Evolutionary conservation across 768 basidiomycete species (phyloP).

Genomic region (Pseudohyphozyma bogoriensis): DNA sequence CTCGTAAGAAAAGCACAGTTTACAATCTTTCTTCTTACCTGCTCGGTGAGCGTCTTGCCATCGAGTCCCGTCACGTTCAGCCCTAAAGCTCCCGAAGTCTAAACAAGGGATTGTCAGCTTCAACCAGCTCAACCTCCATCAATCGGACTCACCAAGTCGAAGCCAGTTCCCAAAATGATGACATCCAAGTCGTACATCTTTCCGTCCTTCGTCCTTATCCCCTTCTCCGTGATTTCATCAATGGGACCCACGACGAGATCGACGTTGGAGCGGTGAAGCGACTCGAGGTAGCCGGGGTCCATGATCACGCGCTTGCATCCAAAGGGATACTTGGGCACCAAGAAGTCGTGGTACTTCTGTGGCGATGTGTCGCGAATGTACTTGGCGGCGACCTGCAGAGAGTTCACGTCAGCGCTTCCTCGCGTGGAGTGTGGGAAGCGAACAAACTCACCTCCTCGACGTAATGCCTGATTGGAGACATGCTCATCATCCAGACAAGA

Average conservation of each 20-base stretch:
- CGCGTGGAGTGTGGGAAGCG: no score
- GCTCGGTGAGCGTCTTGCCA: neutral
- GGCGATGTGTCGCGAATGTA: constrained; percentile 18
- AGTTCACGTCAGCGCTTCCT: no score
- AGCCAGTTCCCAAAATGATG: constrained; percentile 11
- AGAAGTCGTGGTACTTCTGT: constrained; percentile 27
- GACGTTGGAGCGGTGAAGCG: constrained; percentile 12
- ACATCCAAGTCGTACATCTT: constrained; percentile 9
- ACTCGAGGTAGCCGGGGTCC: constrained; percentile 15
- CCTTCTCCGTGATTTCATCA: constrained; percentile 10
- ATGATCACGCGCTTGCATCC: constrained; percentile 11
- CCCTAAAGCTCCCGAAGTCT: neutral
- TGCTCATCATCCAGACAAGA: constrained; percentile 7
- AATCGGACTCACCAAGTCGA: constrained; percentile 4
- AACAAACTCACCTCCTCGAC: constrained; percentile 1
- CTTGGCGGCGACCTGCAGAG: neutral
- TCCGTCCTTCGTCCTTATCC: constrained; percentile 5
- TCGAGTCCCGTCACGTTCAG: neutral
- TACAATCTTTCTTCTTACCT: neutral
- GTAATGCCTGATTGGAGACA: neutral
- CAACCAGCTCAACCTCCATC: neutral
- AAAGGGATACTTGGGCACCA: constrained; percentile 8
- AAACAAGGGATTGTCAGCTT: neutral
- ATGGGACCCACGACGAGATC: constrained; percentile 14
- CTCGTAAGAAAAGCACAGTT: neutral